Conservation (phyloP, 345 rosid species). For the Salix dunnii region DNA sequence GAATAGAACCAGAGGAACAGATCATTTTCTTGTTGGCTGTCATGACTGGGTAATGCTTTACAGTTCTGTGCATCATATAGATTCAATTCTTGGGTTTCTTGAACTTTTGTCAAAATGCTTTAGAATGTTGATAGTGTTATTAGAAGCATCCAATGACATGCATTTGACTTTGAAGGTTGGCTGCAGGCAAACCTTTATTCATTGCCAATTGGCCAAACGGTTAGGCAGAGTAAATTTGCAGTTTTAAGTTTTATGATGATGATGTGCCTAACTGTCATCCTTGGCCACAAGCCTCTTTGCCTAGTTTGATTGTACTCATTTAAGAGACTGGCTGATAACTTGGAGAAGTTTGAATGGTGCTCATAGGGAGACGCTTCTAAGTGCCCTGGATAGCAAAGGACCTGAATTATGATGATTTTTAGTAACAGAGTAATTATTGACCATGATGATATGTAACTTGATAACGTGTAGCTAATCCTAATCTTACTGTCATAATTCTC, state of each 20-base stretch:
- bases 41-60: conserved; percentile 89
- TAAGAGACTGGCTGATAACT: background rate
- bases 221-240: background rate
- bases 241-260: background rate
- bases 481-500: background rate
- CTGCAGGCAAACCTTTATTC: background rate
- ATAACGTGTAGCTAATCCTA: background rate
- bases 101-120: background rate
- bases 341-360: background rate
- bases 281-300: background rate
- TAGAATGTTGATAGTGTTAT: background rate
- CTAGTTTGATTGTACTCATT: background rate
- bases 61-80: background rate
- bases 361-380: background rate
- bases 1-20: conserved; percentile 82
- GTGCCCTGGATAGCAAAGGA: background rate
- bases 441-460: background rate
- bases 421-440: background rate
- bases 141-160: too few species aligned
- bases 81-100: background rate
- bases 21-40: conserved; percentile 90
- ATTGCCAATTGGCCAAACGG: background rate
- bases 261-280: background rate
- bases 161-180: background rate
- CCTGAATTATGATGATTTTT: background rate